These are phyloP conservation scores for Pichia sp. DNA, from an alignment of 1,139 yeast species.

Conservation along the genomic window DNA sequence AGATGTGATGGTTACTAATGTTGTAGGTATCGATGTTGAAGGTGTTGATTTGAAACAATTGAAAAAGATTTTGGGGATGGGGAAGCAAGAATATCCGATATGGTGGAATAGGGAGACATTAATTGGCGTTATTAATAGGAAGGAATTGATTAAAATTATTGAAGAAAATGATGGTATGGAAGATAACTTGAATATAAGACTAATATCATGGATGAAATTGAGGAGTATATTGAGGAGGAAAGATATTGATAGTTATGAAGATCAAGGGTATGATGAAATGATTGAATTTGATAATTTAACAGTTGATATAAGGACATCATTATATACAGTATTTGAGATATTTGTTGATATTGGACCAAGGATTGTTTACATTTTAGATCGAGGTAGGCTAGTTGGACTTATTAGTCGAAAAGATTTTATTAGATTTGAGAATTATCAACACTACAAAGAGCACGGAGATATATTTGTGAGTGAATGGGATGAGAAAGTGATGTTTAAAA, in stretches of 20 bases:
- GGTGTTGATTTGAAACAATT: slow-evolving; percentile 6
- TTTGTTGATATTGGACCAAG: slow-evolving; percentile 81
- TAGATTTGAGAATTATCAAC: slow-evolving; percentile 38
- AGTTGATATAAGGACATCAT: slow-evolving; percentile 45
- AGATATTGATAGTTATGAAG: no score
- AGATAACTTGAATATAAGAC: no score
- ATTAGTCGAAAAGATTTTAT: slow-evolving; percentile 64
- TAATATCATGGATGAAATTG: slow-evolving; percentile 11
- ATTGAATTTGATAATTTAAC: slow-evolving; percentile 61
- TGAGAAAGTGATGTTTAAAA: slow-evolving; percentile 13
- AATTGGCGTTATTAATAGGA: slow-evolving; percentile 2
- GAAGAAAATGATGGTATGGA: neutral
- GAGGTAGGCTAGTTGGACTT: slow-evolving; percentile 48
- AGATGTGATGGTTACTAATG: slow-evolving; percentile 36
- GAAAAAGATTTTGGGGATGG: slow-evolving; percentile 1
- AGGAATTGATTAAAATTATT: slow-evolving; percentile 1
- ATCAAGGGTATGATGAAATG: slow-evolving; percentile 36
- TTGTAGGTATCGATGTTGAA: slow-evolving; percentile 35
- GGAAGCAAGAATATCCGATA: slow-evolving; percentile 11
- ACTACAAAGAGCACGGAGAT: slow-evolving; percentile 23
- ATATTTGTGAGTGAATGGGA: slow-evolving; percentile 20
- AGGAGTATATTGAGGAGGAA: slow-evolving; percentile 20
- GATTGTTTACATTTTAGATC: slow-evolving; percentile 53
- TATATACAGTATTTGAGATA: slow-evolving; percentile 59
- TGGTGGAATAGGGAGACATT: neutral